Evolutionary conservation across 768 basidiomycete genomes (phyloP).

Genomic region (Russula emetica): DNA sequence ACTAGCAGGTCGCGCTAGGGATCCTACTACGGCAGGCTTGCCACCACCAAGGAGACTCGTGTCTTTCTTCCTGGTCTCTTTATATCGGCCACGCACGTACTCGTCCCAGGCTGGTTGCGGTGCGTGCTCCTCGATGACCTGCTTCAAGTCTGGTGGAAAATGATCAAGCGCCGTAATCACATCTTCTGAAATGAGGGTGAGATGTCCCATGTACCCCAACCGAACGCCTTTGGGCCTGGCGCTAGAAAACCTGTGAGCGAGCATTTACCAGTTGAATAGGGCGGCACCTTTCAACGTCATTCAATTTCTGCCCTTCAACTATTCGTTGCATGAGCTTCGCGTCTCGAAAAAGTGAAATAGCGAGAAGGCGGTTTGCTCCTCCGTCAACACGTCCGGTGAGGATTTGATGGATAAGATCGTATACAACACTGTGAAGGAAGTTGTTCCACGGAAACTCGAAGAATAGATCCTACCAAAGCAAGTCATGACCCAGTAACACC

Average conservation of each 20-base stretch:
- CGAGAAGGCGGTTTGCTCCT: constrained; percentile 81
- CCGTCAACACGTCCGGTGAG: constrained; percentile 80
- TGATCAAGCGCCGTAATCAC: constrained; percentile 85
- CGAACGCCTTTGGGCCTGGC: constrained; percentile 72
- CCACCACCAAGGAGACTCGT: constrained; percentile 79
- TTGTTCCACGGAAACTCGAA: constrained; percentile 98
- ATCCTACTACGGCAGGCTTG: constrained; percentile 53
- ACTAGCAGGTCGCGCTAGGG: constrained; percentile 31
- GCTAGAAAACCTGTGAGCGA: constrained; percentile 37
- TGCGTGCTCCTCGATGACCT: constrained; percentile 58
- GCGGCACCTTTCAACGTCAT: constrained; percentile 68
- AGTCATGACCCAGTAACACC: constrained; percentile 9
- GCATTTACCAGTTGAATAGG: constrained; percentile 1
- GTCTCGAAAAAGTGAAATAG: constrained; percentile 81
- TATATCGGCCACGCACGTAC: constrained; percentile 80
- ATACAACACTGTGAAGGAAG: constrained; percentile 93
- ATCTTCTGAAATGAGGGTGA: constrained; percentile 92
- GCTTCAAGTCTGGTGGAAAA: constrained; percentile 75
- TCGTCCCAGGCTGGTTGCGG: constrained; percentile 84
- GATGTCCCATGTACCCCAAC: constrained; percentile 94
- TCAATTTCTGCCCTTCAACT: constrained; percentile 76
- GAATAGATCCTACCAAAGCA: constrained; percentile 70
- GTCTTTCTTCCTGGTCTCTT: constrained; percentile 83
- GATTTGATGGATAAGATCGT: constrained; percentile 93
- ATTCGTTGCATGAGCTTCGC: constrained; percentile 80